A percentile compares a stretch with the other conserved stretches of the same genome.
Conservation (phyloP, 306 rosid genomes). For the Cercis canadensis region DNA sequence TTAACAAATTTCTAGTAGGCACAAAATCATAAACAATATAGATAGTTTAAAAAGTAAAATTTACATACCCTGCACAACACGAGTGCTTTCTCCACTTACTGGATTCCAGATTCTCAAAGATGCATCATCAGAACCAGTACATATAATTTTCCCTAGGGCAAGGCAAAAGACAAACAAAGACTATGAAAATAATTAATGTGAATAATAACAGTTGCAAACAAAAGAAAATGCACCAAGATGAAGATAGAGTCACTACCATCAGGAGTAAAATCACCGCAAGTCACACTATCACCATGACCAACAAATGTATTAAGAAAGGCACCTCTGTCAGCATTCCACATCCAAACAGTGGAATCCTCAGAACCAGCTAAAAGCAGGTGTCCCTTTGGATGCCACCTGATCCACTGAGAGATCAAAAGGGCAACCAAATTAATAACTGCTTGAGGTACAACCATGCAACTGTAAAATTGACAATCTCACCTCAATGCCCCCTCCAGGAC, state of each 20-base stretch:
- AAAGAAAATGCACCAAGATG: slow-evolving; percentile 25
- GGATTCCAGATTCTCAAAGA: slow-evolving; percentile 95
- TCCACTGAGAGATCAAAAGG: slow-evolving; percentile 70
- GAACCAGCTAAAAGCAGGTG: slow-evolving; percentile 86
- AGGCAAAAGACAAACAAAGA: slow-evolving; percentile 29
- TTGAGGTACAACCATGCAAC: background rate
- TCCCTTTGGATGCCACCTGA: slow-evolving; percentile 93
- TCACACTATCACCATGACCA: slow-evolving; percentile 83
- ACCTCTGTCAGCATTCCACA: slow-evolving; percentile 84
- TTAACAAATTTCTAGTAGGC: background rate
- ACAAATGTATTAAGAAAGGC: slow-evolving; percentile 62
- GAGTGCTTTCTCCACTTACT: slow-evolving; percentile 72
- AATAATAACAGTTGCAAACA: slow-evolving; percentile 10
- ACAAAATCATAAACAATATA: background rate
- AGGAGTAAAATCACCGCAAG: slow-evolving; percentile 95
- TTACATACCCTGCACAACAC: slow-evolving; percentile 78
- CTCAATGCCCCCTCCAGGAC: slow-evolving; percentile 82
- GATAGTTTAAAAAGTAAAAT: slow-evolving; percentile 13
- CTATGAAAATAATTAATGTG: background rate
- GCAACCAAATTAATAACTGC: slow-evolving; percentile 31
- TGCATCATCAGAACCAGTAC: slow-evolving; percentile 93
- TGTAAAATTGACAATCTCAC: slow-evolving; percentile 45
- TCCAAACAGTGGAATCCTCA: slow-evolving; percentile 80
- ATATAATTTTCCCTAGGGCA: slow-evolving; percentile 75
- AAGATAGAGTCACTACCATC: slow-evolving; percentile 69